Evolutionary conservation across 2,329 filamentous ascomycete genomes (phyloP).

Genomic region (Penicillium freii): DNA sequence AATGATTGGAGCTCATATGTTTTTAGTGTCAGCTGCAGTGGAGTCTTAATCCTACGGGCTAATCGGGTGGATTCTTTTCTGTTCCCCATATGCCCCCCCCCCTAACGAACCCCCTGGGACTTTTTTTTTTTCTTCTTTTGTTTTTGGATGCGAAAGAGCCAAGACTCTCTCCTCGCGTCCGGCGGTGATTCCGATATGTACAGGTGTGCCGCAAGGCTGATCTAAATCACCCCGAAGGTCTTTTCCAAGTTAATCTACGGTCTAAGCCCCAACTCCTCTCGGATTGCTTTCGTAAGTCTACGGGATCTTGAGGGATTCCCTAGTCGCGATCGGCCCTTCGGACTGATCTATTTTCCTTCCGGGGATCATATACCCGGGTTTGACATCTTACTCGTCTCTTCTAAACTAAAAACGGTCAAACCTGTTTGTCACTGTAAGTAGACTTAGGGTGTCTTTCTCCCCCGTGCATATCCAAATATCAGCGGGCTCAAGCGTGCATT

Average conservation of each 20-base stretch:
- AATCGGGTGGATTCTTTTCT: constrained; percentile 31
- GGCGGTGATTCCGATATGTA: constrained; percentile 16
- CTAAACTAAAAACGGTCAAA: neutral
- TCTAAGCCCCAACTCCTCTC: constrained; percentile 11
- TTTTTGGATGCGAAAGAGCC: constrained; percentile 4
- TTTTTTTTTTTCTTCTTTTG: neutral
- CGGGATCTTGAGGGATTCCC: neutral
- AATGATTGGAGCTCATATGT: neutral
- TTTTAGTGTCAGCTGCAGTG: constrained; percentile 28
- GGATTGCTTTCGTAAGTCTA: constrained; percentile 19
- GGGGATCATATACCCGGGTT: neutral
- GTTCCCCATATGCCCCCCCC: constrained; percentile 28
- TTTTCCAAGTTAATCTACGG: constrained; percentile 4
- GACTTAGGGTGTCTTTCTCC: neutral
- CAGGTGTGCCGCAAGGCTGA: constrained; percentile 22
- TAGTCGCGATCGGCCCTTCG: constrained; percentile 20
- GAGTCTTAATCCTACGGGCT: constrained; percentile 28
- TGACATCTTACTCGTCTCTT: constrained; percentile 18
- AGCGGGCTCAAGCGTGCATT: constrained; percentile 17
- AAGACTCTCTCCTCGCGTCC: constrained; percentile 19
- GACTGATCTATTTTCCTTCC: constrained; percentile 9
- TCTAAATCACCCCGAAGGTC: constrained; percentile 7
- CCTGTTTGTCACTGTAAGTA: constrained; percentile 19
- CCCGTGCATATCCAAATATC: constrained; percentile 21
- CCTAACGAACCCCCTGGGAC: constrained; percentile 36